A percentile compares a stretch with the other conserved stretches of the same genome.
Evolutionary conservation across 2,329 filamentous ascomycete species (phyloP).

Genomic region (Xylariaceae sp.): DNA sequence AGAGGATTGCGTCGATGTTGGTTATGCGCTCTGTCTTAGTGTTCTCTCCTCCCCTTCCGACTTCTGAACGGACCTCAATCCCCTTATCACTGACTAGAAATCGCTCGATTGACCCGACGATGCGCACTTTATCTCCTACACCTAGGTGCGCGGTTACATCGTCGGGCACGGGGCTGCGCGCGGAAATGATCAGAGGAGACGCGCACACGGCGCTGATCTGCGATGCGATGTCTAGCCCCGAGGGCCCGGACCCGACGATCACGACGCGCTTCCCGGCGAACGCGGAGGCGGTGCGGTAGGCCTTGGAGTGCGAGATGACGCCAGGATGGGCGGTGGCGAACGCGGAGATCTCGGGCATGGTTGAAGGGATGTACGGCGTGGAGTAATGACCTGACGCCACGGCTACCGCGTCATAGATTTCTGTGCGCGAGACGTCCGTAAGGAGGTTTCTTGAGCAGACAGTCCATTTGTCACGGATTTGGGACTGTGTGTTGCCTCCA

Average conservation of each 20-base stretch:
- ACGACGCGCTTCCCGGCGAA: conserved; percentile 77
- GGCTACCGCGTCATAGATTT: conserved; percentile 75
- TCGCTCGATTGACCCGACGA: conserved; percentile 64
- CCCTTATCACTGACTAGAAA: conserved; percentile 61
- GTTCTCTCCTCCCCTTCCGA: conserved; percentile 46
- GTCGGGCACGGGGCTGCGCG: conserved; percentile 55
- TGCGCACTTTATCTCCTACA: conserved; percentile 50
- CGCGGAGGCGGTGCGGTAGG: conserved; percentile 70
- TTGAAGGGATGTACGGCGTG: conserved; percentile 70
- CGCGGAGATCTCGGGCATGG: conserved; percentile 58
- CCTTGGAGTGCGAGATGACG: conserved; percentile 76
- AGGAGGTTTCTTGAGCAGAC: conserved; percentile 61
- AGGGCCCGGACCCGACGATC: conserved; percentile 84
- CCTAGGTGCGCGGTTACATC: conserved; percentile 51
- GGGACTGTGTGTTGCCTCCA: not conserved
- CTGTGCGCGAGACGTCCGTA: conserved; percentile 48
- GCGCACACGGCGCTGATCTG: conserved; percentile 72
- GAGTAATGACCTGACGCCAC: conserved; percentile 79
- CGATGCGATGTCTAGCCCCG: conserved; percentile 80
- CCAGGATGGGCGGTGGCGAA: conserved; percentile 68
- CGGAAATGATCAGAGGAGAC: conserved; percentile 70
- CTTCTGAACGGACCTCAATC: conserved; percentile 60
- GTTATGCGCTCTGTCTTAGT: conserved; percentile 65
- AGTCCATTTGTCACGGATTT: conserved; percentile 62
- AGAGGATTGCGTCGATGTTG: conserved; percentile 78